These are phyloP conservation scores for Talaromyces rugulosus DNA, from an alignment of 2,329 filamentous ascomycete species.

Conservation along the genomic window DNA sequence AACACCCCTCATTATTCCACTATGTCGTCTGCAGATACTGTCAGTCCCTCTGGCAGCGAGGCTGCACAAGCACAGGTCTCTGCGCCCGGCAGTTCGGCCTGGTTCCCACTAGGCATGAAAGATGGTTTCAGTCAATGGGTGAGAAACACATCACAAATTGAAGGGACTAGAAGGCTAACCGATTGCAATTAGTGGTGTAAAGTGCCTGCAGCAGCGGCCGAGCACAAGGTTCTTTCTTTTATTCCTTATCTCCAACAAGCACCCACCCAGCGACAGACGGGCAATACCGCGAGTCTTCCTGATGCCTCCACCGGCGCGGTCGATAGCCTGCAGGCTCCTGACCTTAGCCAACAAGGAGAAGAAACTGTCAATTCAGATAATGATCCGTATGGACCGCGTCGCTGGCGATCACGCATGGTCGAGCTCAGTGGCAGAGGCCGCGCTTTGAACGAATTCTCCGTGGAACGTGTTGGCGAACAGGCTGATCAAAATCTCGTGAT, in stretches of 20 bases:
- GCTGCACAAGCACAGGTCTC: conserved; percentile 8
- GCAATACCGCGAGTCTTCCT: conserved; percentile 31
- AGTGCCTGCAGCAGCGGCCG: conserved; percentile 75
- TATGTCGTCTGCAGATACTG: conserved; percentile 33
- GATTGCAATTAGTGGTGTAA: conserved; percentile 65
- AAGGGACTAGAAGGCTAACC: neutral
- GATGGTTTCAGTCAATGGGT: conserved; percentile 92
- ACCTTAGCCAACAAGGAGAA: conserved; percentile 37
- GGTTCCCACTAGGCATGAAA: conserved; percentile 86
- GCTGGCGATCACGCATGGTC: conserved; percentile 84
- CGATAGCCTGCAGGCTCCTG: conserved; percentile 31
- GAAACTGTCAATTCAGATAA: conserved; percentile 47
- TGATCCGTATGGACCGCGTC: conserved; percentile 79
- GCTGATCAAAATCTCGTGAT: conserved; percentile 87
- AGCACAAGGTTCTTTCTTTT: conserved; percentile 81
- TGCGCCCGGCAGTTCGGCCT: conserved; percentile 28
- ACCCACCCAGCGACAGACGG: conserved; percentile 64
- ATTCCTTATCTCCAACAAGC: conserved; percentile 76
- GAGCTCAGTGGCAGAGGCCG: conserved; percentile 79
- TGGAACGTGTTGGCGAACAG: conserved; percentile 76
- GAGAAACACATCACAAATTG: conserved; percentile 29
- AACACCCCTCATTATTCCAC: conserved; percentile 19
- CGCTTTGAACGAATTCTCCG: conserved; percentile 85
- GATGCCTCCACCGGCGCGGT: conserved; percentile 22
- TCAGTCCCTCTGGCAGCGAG: conserved; percentile 28